These are phyloP conservation scores for Penium margaritaceum DNA, from an alignment of 139 green algal genomes.

Conservation along the genomic window DNA sequence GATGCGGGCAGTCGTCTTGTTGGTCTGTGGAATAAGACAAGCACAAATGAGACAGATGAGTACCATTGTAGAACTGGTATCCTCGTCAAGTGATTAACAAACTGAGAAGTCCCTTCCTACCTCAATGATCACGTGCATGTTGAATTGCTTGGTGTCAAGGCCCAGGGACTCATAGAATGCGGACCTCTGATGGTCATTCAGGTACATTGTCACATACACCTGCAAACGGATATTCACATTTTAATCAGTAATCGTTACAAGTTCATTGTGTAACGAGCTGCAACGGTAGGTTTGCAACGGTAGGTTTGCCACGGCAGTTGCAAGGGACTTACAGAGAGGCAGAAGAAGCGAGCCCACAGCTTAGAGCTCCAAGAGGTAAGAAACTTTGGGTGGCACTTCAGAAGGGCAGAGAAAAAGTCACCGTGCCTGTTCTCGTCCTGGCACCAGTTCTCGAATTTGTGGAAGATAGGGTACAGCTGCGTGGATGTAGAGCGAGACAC, in stretches of 20 bases:
- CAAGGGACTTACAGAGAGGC: constrained; percentile 81
- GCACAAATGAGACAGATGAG: no score
- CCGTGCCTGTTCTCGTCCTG: constrained; percentile 71
- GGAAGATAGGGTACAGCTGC: constrained; percentile 97
- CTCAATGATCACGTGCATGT: constrained; percentile 96
- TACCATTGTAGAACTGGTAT: no score
- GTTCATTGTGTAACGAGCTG: no score
- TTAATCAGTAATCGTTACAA: no score
- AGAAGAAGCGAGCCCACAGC: constrained; percentile 96
- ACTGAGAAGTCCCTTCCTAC: no score
- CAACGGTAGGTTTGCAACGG: no score
- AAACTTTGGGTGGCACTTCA: constrained; percentile 82
- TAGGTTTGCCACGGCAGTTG: no score
- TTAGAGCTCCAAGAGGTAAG: constrained; percentile 69
- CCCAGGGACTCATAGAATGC: constrained; percentile 89
- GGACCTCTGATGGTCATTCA: constrained; percentile 89
- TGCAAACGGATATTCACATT: no score
- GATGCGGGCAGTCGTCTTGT: constrained; percentile 87
- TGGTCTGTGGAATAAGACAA: constrained; percentile 69
- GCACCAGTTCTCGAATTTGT: constrained; percentile 99
- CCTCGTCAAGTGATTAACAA: no score
- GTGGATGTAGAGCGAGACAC: no score
- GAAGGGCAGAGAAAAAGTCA: constrained; percentile 82
- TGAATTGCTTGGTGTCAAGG: constrained; percentile 90
- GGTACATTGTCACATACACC: constrained; percentile 99